Conservation (phyloP, 225 moss, liverwort and hornwort genomes). For the Polytrichum formosum region DNA sequence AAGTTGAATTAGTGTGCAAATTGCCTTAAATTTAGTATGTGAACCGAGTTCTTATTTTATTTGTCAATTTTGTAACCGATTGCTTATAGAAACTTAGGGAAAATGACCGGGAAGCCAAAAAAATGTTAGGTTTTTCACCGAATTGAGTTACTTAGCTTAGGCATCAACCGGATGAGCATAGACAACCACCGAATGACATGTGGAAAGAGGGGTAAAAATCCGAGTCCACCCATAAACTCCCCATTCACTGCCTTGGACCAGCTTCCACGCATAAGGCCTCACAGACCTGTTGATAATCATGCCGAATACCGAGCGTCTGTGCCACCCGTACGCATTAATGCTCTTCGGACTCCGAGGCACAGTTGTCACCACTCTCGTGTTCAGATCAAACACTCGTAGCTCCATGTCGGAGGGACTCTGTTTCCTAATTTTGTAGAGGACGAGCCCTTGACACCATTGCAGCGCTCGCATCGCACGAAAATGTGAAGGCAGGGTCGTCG, state of each 20-base stretch:
- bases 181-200: no score
- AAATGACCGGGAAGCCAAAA: no score
- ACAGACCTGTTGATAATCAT: not conserved
- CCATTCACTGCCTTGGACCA: not conserved
- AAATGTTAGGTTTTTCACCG: no score
- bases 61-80: no score
- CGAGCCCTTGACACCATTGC: not conserved
- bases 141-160: no score
- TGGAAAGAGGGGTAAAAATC: no score
- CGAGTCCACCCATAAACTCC: no score
- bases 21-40: no score
- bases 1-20: no score
- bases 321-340: not conserved
- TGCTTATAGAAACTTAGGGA: no score
- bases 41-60: no score
- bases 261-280: not conserved
- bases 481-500: not conserved
- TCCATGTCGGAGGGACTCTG: not conserved
- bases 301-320: not conserved
- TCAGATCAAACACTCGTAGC: slow-evolving; percentile 11
- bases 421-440: slow-evolving; percentile 8
- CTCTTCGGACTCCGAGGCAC: not conserved
- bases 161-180: no score
- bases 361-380: not conserved
- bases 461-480: not conserved